Base-by-base conservation (phyloP, 345 rosid species). In the Melastoma malabathricum region DNA sequence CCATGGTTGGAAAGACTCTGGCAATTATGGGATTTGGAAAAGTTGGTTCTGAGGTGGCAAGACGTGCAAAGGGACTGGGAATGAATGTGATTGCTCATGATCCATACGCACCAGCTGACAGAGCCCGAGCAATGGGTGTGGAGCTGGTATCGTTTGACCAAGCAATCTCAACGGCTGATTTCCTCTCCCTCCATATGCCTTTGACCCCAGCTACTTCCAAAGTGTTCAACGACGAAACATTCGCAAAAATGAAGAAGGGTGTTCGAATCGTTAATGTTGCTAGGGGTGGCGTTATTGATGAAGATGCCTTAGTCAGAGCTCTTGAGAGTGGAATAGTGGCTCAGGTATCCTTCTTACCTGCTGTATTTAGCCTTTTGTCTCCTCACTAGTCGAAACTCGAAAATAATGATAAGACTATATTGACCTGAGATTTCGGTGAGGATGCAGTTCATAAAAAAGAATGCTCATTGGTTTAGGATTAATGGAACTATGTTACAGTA, bases 21-120 rank as follows among this genome's bases (percentile, higher is more conserved):
- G 94, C 96, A 13, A 70, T 87, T 16, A 79, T 87, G 83, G 96
- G 96, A 4, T 87, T 83, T 49, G 96, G 96, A 1, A 87, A 87
- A 72, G 96, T 87, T 1, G 96, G 96, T 2, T 68, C 85, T 16
- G 94, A 83, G 69, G 94, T 87, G 22, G 86, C 96, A 7, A 79
- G 94, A 27, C 73, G 94, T 27, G 94, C 83, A 31, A 87, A 79
- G 53, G 96, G 96, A 16, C 69, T 87, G 9, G 96, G 96, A 12
- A 87, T 87, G 94, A 72, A 77, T 51, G 85, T 87, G 2, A 79
- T 87, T 46, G 79, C 96, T 0, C 87, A 87, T 43, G 96, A 87
- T 16, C 96, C 96, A 12, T 87, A 83, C 48, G 81, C 89, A 1
- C 83, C 96, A 3, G 83, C 80, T 0, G 94, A 87, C 46, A 74